These are phyloP conservation scores for Irpex sp. DNA, from an alignment of 1,284 basidiomycete genomes.

Conservation along the genomic window DNA sequence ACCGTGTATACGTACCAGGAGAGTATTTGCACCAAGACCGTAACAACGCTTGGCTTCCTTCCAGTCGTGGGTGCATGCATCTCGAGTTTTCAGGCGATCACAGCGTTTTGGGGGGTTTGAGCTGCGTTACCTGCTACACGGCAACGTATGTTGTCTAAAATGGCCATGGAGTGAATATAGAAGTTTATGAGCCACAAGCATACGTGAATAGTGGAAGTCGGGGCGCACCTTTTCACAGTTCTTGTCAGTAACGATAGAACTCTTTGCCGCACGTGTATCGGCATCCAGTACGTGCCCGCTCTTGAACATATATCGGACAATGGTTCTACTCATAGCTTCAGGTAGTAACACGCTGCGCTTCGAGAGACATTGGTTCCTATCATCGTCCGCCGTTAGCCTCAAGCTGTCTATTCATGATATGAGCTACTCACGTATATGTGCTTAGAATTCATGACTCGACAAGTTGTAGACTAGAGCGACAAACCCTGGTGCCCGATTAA, in stretches of 20 bases:
- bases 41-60: constrained; percentile 90
- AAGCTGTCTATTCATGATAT: not conserved
- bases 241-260: constrained; percentile 95
- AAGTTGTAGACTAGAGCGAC: constrained; percentile 31
- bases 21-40: constrained; percentile 91
- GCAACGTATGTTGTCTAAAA: constrained; percentile 92
- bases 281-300: constrained; percentile 96
- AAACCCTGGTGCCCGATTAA: too few relatives aligned
- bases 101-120: constrained; percentile 76
- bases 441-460: constrained; percentile 46
- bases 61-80: constrained; percentile 89
- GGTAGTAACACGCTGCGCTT: constrained; percentile 66
- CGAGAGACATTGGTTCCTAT: constrained; percentile 81
- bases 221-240: constrained; percentile 2
- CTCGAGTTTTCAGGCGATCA: constrained; percentile 95
- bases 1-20: constrained; percentile 63
- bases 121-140: constrained; percentile 99
- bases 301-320: constrained; percentile 93
- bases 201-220: not conserved
- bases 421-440: constrained; percentile 33
- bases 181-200: constrained; percentile 38
- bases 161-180: constrained; percentile 73
- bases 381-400: constrained; percentile 51
- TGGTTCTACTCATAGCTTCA: constrained; percentile 95
- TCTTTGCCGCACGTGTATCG: constrained; percentile 96